Evolutionary conservation across 805 yeast genomes (phyloP), one percentile per base, ranked within the genome.

Genomic region (Lipomyces yamanashiensis): DNA sequence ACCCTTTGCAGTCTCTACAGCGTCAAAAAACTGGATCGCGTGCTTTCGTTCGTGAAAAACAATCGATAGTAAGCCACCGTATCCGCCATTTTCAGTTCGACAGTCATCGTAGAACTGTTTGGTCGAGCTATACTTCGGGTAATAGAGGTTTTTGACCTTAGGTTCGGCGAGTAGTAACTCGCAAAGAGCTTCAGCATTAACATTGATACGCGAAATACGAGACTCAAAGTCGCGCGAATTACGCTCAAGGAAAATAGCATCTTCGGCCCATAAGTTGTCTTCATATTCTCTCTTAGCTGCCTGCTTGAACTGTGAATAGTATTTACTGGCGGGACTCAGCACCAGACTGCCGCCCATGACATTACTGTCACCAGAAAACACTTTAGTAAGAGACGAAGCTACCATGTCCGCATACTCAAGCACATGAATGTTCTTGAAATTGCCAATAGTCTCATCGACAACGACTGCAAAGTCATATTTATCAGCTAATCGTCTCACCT

Each of bases 391-490:
- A 8, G 97, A 90, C 39, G 93, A 84, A 40, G 87, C 95, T 15
- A 90, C 88, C 55, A 92, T 82, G 75, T 95, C 99, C n/a, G 90
- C 87, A 74, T 84, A 88, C 21, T 90, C 88, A 62, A 91, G 79
- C 4, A 89, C 89, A 69, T 90, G 89, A 55, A 92, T 83, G 76
- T 95, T 95, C 65, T 89, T 81, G 72, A 91, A 87, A 71, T 95
- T 95, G 15, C 98, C 98, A 23, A 92, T 89, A 0, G 98, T 95
- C 73, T 95, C 99, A 77, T 95, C 99, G 45, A 95, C 88, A 17
- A 90, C 89, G 40, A 95, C 85, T 15, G 87, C 86, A 76, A 95
- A 95, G 1, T 83, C 81, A 77, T 82, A 89, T 69, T 87, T 80
- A 64, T 84, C 84, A 2, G 96, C 86, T 59, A 95, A 80, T 59